These are phyloP conservation scores for Phytophthora pisi DNA, from an alignment of 352 stramenopile species.

Conservation along the genomic window DNA sequence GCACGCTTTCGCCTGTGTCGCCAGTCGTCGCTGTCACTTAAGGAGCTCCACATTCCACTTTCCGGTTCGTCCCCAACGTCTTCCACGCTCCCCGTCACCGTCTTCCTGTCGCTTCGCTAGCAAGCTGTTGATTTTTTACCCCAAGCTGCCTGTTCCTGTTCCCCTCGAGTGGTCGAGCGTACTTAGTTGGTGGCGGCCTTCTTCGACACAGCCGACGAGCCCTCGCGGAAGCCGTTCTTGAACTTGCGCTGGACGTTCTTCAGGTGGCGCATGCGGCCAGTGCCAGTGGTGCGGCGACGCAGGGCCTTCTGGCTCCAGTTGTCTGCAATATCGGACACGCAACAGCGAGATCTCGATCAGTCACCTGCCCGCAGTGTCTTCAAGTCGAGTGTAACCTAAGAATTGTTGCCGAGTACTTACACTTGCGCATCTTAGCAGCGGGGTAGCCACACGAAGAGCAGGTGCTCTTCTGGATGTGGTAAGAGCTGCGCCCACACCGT, in stretches of 20 bases:
- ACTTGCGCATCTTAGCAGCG: slow-evolving; percentile 97
- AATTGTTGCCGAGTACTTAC: slow-evolving; percentile 45
- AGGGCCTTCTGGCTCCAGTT: slow-evolving; percentile 99
- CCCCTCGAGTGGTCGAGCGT: slow-evolving; percentile 23
- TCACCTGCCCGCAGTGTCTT: no score
- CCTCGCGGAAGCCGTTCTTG: slow-evolving; percentile 99
- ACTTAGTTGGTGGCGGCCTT: slow-evolving; percentile 91
- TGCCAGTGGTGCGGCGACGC: slow-evolving; percentile 95
- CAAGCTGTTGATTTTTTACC: slow-evolving; percentile 43
- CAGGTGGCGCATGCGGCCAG: slow-evolving; percentile 98
- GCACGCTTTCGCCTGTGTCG: slow-evolving; percentile 29
- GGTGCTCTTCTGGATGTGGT: slow-evolving; percentile 99
- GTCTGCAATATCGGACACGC: slow-evolving; percentile 46
- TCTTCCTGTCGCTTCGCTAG: slow-evolving; percentile 43
- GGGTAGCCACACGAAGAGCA: slow-evolving; percentile 99
- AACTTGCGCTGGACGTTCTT: slow-evolving; percentile 98
- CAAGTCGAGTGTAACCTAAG: no score
- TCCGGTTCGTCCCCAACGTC: slow-evolving; percentile 24
- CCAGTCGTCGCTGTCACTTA: slow-evolving; percentile 6
- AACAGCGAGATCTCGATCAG: no score
- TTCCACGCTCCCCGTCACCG: slow-evolving; percentile 28
- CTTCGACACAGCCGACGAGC: slow-evolving; percentile 83
- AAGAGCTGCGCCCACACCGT: slow-evolving; percentile 98
- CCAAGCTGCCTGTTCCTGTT: slow-evolving; percentile 42
- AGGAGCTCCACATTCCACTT: slow-evolving; percentile 22